phyloP scores from a whole-genome alignment of 768 basidiomycete species.

The Lepiota subincarnata region DNA sequence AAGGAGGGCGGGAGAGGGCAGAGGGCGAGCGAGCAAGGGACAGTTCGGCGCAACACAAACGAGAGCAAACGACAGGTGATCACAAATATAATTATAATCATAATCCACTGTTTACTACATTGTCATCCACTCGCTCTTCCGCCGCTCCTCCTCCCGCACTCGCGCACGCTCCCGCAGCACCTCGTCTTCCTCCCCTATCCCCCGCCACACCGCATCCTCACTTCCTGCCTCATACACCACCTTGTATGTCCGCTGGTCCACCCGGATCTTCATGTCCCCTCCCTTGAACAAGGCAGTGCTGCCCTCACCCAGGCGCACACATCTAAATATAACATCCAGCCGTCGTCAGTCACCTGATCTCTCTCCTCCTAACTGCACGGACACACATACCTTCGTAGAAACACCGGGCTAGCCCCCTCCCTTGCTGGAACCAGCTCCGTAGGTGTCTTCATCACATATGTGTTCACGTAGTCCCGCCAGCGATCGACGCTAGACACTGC shows the following conservation, averaged over 20 bases:
- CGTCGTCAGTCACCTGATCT: slow-evolving; percentile 17
- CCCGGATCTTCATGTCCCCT: slow-evolving; percentile 45
- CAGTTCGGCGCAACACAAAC: not conserved
- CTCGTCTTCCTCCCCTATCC: slow-evolving; percentile 30
- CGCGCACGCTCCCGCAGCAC: slow-evolving; percentile 33
- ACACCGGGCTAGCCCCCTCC: slow-evolving; percentile 36
- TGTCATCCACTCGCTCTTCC: slow-evolving; percentile 33
- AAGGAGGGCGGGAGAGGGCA: slow-evolving; percentile 18
- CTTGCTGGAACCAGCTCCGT: slow-evolving; percentile 61
- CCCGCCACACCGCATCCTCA: slow-evolving; percentile 53
- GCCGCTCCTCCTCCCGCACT: slow-evolving; percentile 53
- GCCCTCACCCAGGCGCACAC: slow-evolving; percentile 37
- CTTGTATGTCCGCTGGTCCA: slow-evolving; percentile 60
- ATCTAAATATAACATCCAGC: slow-evolving; percentile 45
- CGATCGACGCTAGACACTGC: slow-evolving; percentile 25
- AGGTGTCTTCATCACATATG: slow-evolving; percentile 64
- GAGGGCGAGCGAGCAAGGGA: not conserved
- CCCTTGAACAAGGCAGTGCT: slow-evolving; percentile 35
- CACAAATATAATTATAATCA: slow-evolving; percentile 7
- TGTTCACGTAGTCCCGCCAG: slow-evolving; percentile 74
- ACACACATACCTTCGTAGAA: slow-evolving; percentile 53
- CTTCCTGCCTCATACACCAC: slow-evolving; percentile 61
- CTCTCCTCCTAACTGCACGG: slow-evolving; percentile 20
- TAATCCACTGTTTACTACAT: slow-evolving; percentile 10
- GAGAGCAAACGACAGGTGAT: slow-evolving; percentile 14